Evolutionary conservation across 352 stramenopile species (phyloP), one percentile per base, ranked within the genome.

Genomic region (Lagenidium sp.): DNA sequence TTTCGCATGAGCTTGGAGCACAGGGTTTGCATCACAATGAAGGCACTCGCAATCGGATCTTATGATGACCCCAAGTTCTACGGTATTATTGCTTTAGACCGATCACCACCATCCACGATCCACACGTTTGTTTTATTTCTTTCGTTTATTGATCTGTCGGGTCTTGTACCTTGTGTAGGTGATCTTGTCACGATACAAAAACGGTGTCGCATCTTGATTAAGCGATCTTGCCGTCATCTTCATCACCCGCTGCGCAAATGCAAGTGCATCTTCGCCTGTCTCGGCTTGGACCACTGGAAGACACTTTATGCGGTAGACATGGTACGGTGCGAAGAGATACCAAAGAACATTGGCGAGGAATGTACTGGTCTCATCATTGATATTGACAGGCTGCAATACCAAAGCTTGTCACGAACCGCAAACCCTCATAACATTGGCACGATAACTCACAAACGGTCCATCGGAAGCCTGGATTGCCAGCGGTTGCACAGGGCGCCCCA

Each of bases 281-380:
- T 44, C 43, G 1, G 57, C 60, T 4, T 59, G 55, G 4, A 57
- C 79, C 20, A 57, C 44, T 0, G 68, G 68, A 26, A 86, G 53
- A 19, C 64, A 68, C 37, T 69, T 72, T 57, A 86, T 59, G 0
- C 55, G 70, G 53, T 83, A 86, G n/a, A 67, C 57, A 44, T 86
- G 74, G 63, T 65, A 86, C 31, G 74, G 74, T 23, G 72, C 43
- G 29, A 86, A 86, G 20, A 84, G 44, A 40, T 84, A 86, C 74
- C 74, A 86, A 1, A 76, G 45, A 18, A 86, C 68, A n/a, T 86
- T 86, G 3, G 74, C 74, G 10, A 71, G 24, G 56, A 82, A 84
- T 25, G 74, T 84, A 40, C 71, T 84, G 18, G 74, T 84, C 55
- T 86, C 74, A 53, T 84, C 74, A 29, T 86, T 86, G 50, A 84